Evolutionary conservation across 305 asterid genomes (phyloP).

Genomic region (Stenogyne calaminthoides): DNA sequence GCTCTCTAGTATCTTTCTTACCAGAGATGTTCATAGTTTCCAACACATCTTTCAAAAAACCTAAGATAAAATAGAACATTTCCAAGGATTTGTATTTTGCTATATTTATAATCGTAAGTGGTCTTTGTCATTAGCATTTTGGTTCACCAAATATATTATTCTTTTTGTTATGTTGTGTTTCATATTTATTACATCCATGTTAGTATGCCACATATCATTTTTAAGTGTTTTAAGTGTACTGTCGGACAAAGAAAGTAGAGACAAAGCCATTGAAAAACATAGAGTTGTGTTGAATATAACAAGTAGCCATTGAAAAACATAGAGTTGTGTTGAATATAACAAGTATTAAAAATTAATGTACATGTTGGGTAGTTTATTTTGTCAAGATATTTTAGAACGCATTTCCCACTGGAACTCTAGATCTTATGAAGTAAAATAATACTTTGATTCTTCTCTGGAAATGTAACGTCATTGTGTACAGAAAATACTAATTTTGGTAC

Average conservation of each 20-base stretch:
- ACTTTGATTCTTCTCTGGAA: neutral
- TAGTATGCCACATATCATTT: neutral
- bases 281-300: no score
- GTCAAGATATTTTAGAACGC: neutral
- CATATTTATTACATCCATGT: neutral
- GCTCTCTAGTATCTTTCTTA: neutral
- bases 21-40: neutral
- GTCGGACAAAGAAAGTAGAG: no score
- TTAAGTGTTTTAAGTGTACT: no score
- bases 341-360: neutral
- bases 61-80: neutral
- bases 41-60: neutral
- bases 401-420: neutral
- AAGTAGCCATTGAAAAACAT: no score
- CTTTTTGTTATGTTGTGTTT: conserved; percentile 11
- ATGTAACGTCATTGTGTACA: neutral
- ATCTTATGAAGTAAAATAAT: neutral
- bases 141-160: neutral
- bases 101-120: neutral
- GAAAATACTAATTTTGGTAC: neutral
- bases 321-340: neutral
- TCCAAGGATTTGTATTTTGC: neutral
- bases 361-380: neutral
- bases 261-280: no score
- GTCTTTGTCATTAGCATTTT: neutral